Evolutionary conservation across 768 basidiomycete species (phyloP).

Genomic region (Macrolepiota dolichaula): DNA sequence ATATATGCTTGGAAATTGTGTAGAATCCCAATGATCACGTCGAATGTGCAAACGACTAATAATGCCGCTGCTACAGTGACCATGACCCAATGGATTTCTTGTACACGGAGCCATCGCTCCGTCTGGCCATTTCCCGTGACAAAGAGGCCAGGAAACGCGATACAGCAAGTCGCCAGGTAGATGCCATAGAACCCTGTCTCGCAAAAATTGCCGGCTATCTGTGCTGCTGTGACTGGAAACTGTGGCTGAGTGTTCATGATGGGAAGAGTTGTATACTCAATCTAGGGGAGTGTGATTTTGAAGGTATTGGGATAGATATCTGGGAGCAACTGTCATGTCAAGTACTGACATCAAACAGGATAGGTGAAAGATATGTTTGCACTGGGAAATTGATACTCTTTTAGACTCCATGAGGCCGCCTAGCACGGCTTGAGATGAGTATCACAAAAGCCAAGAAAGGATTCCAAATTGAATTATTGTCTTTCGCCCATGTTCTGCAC

Average conservation of each 20-base stretch:
- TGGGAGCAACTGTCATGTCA: too few relatives aligned
- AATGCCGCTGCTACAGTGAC: background rate
- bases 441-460: too few relatives aligned
- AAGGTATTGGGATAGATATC: too few relatives aligned
- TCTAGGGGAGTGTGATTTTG: too few relatives aligned
- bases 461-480: too few relatives aligned
- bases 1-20: background rate
- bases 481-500: too few relatives aligned
- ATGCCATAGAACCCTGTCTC: conserved; percentile 6
- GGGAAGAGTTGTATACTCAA: background rate
- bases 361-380: too few relatives aligned
- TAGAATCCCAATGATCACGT: background rate
- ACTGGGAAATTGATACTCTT: too few relatives aligned
- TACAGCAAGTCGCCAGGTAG: conserved; percentile 1
- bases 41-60: conserved; percentile 3
- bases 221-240: conserved; percentile 75
- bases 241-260: background rate
- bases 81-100: conserved; percentile 8
- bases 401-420: too few relatives aligned
- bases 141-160: background rate
- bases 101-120: conserved; percentile 2
- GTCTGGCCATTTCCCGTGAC: background rate
- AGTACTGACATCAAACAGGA: too few relatives aligned
- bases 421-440: too few relatives aligned
- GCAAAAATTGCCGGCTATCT: conserved; percentile 76